Conservation (phyloP, 2,329 filamentous ascomycete genomes). For the Parafenestella ontariensis region DNA sequence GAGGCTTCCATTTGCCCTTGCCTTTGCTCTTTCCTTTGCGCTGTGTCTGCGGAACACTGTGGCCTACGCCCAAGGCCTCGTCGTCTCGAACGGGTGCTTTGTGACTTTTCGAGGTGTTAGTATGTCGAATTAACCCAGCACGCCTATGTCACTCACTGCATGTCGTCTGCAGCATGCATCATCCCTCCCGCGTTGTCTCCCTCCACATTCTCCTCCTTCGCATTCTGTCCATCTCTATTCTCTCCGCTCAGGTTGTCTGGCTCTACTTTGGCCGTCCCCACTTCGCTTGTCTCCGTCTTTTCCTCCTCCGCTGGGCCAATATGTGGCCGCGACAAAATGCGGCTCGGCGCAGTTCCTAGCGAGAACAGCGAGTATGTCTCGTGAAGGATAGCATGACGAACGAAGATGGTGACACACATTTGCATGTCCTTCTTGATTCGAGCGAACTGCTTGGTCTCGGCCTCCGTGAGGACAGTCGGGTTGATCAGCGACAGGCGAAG, state of each 20-base stretch:
- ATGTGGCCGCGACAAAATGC: constrained; percentile 1
- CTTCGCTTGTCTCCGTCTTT: no score
- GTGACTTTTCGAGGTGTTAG: neutral
- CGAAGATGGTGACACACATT: constrained; percentile 8
- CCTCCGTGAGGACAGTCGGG: neutral
- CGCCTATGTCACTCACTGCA: neutral
- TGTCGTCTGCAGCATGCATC: neutral
- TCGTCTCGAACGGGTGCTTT: neutral
- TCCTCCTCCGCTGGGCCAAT: neutral
- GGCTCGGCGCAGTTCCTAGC: constrained; percentile 5
- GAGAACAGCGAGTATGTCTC: constrained; percentile 4
- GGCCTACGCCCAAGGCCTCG: neutral
- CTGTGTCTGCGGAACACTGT: neutral
- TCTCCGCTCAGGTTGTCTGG: no score
- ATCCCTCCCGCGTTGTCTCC: neutral
- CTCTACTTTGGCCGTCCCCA: no score
- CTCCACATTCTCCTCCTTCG: neutral
- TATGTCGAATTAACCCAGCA: no score
- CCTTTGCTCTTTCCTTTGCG: neutral
- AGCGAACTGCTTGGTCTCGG: constrained; percentile 1
- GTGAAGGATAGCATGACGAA: constrained; percentile 13
- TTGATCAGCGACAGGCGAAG: constrained; percentile 13
- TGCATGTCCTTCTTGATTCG: neutral
- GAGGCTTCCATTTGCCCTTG: neutral
- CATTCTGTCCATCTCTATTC: no score